Evolutionary conservation across 1,284 basidiomycete genomes (phyloP), one percentile per base, ranked within the genome.

Genomic region (Fomitiporia mediterranea): DNA sequence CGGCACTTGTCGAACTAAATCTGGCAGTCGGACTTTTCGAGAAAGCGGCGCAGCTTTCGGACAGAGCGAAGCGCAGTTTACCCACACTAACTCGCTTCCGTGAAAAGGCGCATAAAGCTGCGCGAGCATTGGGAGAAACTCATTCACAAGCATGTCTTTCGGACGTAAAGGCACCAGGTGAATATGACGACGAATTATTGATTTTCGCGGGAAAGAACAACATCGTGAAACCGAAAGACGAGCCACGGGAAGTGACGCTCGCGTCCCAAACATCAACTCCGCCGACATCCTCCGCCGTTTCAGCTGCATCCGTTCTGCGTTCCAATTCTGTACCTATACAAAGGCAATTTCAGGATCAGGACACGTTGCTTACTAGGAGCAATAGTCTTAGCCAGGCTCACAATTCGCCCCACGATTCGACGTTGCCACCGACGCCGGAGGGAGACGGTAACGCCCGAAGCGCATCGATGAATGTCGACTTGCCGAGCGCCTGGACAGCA

Each of bases 11-110:
- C 6, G 63, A 64, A 32, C 55, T 65, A 4, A 59, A 63, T 48
- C 54, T 64, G 2, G 64, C 63, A 4, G 64, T 62, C 35, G 57
- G 62, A n/a, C 42, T 64, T 21, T 66, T 54, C 59, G 64, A 55
- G 55, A 60, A 55, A 28, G 57, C 57, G 2, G 63, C 62, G 2
- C 49, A 59, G 50, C 54, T 58, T 8, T 59, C 59, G n/a, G 59
- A 62, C 25, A 59, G 65, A 11, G 62, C 66, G 5, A 61, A 62
- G 5, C 61, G 59, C 25, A 63, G 61, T 9, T 52, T 68, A 49
- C 58, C 58, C 15, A 56, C 55, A 4, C 55, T 60, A 25, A 34
- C 53, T 9, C 58, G 55, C 21, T 44, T 60, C 9, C 49, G 58
- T 5, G 51, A 56, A 37, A 56, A 53, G 54, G 58, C 58, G 34